A percentile compares a stretch with the other conserved stretches of the same genome.
Conservation (phyloP, 2,329 filamentous ascomycete species). For the Cordyceps pruinosa region DNA sequence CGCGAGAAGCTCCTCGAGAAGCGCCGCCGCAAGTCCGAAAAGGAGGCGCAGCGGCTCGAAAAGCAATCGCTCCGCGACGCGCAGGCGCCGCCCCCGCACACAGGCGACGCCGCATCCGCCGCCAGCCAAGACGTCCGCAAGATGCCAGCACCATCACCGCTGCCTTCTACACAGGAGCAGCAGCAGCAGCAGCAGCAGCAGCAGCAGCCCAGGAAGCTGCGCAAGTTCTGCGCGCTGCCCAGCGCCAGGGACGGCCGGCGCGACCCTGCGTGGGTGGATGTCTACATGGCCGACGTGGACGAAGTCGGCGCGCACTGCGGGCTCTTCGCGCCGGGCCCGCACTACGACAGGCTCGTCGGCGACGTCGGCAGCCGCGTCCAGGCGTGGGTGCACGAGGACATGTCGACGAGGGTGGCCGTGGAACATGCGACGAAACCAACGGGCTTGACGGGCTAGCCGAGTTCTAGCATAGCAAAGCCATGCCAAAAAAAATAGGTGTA, state of each 20-base stretch:
- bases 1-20: slow-evolving; percentile 54
- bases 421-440: slow-evolving; percentile 12
- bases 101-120: slow-evolving; percentile 21
- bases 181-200: slow-evolving; percentile 22
- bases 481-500: too few species aligned
- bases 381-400: slow-evolving; percentile 62
- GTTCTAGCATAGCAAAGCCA: too few species aligned
- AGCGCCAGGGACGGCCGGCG: slow-evolving; percentile 43
- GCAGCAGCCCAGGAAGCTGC: slow-evolving; percentile 43
- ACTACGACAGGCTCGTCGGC: slow-evolving; percentile 71
- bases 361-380: slow-evolving; percentile 62
- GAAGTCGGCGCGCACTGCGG: slow-evolving; percentile 81
- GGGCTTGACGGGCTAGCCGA: too few species aligned
- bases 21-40: slow-evolving; percentile 38
- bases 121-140: slow-evolving; percentile 4
- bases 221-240: slow-evolving; percentile 78
- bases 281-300: slow-evolving; percentile 77
- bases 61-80: slow-evolving; percentile 24
- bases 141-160: not conserved
- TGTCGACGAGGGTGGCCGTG: slow-evolving; percentile 35
- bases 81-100: slow-evolving; percentile 22
- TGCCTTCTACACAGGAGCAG: not conserved
- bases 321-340: slow-evolving; percentile 65
- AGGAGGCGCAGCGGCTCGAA: slow-evolving; percentile 27
- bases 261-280: slow-evolving; percentile 68